Evolutionary conservation across 2,329 filamentous ascomycete genomes (phyloP), one percentile per base, ranked within the genome.

Genomic region (Sclerotinia minor): DNA sequence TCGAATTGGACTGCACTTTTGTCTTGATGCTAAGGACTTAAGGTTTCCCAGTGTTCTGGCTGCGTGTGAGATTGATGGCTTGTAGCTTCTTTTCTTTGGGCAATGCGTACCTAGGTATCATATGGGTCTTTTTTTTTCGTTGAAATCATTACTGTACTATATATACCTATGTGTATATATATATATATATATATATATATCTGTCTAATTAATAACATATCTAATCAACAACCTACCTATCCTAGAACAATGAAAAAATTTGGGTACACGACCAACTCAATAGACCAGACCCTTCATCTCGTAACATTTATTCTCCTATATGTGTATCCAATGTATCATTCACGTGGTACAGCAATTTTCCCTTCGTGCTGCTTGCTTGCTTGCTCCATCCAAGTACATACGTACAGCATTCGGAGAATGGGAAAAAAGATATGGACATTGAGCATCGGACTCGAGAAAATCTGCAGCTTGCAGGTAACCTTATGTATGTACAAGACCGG

Each of bases 391-490:
- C n/a, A n/a, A n/a, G n/a, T n/a, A n/a, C n/a, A 26, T 49, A 24
- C 44, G 44, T 49, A 35, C 58, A 60, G 58, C 58, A 49, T 35
- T 60, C 60, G 60, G 60, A 53, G 47, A 64, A 64, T 15, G 47
- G 19, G 29, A 26, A 52, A 50, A 63, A 35, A 60, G 47, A 44
- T 49, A n/a, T 47, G 44, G 44, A 29, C 26, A 60, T 60, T 60
- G 47, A 53, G 29, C 47, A 63, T 38, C 59, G 59, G 59, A 63
- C 60, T 64, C 60, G 60, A 64, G 60, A 54, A 64, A 64, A n/a
- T 53, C 35, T 64, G 60, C 60, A 64, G 60, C 45, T 26, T 64
- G 60, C n/a, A 64, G 47, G 41, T 63, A 35, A 35, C 35, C 7
- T 5, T 35, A 35, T 35, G 32, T 35, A 35, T 35, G 35, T 35